Percentiles rank a stretch among this genome's conserved stretches.
These are phyloP conservation scores for Penicillium sp. DNA, from an alignment of 2,329 filamentous ascomycete species.

Conservation along the genomic window DNA sequence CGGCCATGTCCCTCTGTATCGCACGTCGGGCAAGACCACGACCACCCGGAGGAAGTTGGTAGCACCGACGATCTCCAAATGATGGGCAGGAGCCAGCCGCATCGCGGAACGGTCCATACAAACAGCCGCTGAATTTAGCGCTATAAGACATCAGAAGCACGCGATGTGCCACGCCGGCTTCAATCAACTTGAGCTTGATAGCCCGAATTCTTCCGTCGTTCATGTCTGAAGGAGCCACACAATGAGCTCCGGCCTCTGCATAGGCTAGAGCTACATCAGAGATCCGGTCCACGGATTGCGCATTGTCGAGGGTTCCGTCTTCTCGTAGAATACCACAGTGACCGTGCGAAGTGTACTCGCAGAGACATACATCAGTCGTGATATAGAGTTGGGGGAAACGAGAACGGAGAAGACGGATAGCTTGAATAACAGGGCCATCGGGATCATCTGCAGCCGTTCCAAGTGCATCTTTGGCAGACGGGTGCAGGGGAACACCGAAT, in stretches of 20 bases:
- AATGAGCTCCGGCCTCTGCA: slow-evolving; percentile 92
- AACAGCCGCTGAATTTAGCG: slow-evolving; percentile 93
- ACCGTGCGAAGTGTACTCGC: slow-evolving; percentile 97
- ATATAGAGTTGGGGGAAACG: slow-evolving; percentile 90
- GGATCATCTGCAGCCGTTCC: slow-evolving; percentile 93
- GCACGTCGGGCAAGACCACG: slow-evolving; percentile 88
- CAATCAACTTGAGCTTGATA: slow-evolving; percentile 97
- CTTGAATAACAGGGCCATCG: slow-evolving; percentile 82
- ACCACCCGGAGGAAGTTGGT: slow-evolving; percentile 90
- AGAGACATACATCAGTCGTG: slow-evolving; percentile 89
- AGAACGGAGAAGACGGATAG: slow-evolving; percentile 78
- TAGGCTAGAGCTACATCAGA: slow-evolving; percentile 98
- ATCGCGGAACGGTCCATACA: slow-evolving; percentile 97
- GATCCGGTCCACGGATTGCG: slow-evolving; percentile 87
- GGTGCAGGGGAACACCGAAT: slow-evolving; percentile 85
- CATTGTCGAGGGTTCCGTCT: slow-evolving; percentile 90
- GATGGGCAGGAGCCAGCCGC: slow-evolving; percentile 87
- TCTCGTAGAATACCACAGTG: slow-evolving; percentile 95
- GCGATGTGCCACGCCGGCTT: slow-evolving; percentile 87
- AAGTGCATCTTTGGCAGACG: slow-evolving; percentile 81
- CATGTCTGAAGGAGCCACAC: slow-evolving; percentile 97
- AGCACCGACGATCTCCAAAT: slow-evolving; percentile 94
- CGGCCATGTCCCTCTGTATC: slow-evolving; percentile 82
- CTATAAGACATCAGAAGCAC: slow-evolving; percentile 96
- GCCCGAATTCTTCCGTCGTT: slow-evolving; percentile 96